phyloP scores from a whole-genome alignment of 768 basidiomycete species.

The Leccinum longicurvipes region DNA sequence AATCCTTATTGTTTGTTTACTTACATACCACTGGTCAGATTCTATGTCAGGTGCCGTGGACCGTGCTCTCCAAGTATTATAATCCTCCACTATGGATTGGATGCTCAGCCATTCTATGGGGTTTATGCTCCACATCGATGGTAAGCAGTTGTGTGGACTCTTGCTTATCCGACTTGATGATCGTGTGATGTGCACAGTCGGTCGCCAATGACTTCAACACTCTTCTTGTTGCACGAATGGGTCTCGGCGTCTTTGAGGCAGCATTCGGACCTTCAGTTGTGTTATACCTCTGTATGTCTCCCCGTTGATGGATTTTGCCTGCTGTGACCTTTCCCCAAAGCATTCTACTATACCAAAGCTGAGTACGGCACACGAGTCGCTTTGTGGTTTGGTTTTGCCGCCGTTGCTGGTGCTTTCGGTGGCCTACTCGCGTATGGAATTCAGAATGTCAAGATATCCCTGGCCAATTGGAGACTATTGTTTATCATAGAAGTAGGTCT shows the following conservation, averaged over 20 bases:
- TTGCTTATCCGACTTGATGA: neutral
- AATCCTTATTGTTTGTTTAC: neutral
- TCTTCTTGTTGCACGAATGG: conserved; percentile 29
- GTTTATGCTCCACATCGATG: conserved; percentile 68
- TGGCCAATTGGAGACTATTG: conserved; percentile 41
- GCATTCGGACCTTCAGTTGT: conserved; percentile 32
- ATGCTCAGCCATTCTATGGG: conserved; percentile 69
- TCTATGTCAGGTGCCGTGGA: conserved; percentile 66
- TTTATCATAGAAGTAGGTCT: conserved; percentile 27
- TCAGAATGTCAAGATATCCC: conserved; percentile 36
- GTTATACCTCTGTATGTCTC: conserved; percentile 29
- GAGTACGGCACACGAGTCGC: conserved; percentile 47
- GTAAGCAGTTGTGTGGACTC: conserved; percentile 29
- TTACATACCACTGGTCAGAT: conserved; percentile 42
- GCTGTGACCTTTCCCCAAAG: conserved; percentile 21
- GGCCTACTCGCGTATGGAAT: conserved; percentile 54
- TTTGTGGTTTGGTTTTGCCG: conserved; percentile 57
- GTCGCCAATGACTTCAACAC: conserved; percentile 23
- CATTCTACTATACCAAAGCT: conserved; percentile 47
- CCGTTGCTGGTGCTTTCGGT: conserved; percentile 54
- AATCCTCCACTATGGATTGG: conserved; percentile 71
- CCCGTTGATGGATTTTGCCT: conserved; percentile 13
- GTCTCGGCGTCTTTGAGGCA: conserved; percentile 35
- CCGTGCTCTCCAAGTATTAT: conserved; percentile 62
- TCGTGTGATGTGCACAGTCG: conserved; percentile 16